Evolutionary conservation across 805 yeast genomes (phyloP).

Genomic region (Yarrowia sp.): DNA sequence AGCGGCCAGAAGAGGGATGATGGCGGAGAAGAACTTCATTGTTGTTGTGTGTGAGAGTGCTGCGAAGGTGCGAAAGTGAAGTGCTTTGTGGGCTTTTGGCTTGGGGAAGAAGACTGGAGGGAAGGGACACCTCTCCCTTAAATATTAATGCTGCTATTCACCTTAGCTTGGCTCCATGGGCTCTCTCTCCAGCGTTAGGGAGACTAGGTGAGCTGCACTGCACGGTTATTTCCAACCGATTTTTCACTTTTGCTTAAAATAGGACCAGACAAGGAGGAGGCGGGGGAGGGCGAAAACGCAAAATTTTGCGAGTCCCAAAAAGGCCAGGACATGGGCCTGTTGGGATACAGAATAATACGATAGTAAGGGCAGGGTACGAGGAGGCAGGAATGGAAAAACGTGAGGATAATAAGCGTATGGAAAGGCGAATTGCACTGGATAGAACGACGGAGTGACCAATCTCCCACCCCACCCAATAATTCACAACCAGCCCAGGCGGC

Average conservation of each 20-base stretch:
- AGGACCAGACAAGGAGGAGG: conserved; percentile 21
- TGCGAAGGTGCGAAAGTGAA: neutral
- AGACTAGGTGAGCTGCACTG: conserved; percentile 8
- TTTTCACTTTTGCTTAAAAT: conserved; percentile 28
- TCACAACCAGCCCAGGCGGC: too few relatives aligned
- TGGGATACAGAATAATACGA: conserved; percentile 1
- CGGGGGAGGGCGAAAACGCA: conserved; percentile 9
- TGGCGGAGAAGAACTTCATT: conserved; percentile 27
- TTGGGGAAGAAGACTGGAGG: neutral
- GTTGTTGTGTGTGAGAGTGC: neutral
- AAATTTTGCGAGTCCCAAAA: conserved; percentile 8
- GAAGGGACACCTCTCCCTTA: neutral
- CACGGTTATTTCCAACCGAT: conserved; percentile 15
- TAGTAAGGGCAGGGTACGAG: too few relatives aligned
- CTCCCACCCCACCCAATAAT: too few relatives aligned
- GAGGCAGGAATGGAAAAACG: too few relatives aligned
- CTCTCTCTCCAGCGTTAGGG: neutral
- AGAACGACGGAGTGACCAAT: too few relatives aligned
- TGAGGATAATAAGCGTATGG: too few relatives aligned
- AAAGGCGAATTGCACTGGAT: too few relatives aligned
- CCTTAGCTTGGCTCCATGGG: too few relatives aligned
- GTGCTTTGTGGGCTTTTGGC: conserved; percentile 1
- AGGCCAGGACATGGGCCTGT: conserved; percentile 8
- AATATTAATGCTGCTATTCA: neutral
- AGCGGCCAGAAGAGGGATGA: conserved; percentile 25